Evolutionary conservation across 768 basidiomycete genomes (phyloP).

Genomic region (Suillus occidentalis): DNA sequence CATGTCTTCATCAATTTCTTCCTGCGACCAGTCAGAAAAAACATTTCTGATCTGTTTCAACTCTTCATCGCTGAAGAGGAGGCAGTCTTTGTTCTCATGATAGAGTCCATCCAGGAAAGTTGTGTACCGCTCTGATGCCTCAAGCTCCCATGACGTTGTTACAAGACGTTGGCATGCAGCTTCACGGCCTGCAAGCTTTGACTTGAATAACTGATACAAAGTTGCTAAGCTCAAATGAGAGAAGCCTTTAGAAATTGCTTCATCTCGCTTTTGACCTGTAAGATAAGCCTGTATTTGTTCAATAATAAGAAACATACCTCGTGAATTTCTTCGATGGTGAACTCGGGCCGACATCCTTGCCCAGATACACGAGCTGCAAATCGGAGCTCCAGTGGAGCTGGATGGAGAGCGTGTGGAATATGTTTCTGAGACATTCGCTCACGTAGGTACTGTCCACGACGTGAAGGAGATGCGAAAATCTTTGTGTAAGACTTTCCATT

Average conservation of each 20-base stretch:
- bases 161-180: neutral
- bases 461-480: neutral
- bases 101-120: no score
- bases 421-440: neutral
- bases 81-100: no score
- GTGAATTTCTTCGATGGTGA: neutral
- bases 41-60: no score
- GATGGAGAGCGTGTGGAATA: neutral
- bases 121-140: no score
- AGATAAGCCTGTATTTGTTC: neutral
- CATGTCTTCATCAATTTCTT: neutral
- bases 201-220: neutral
- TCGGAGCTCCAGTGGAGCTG: neutral
- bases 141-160: neutral
- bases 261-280: neutral
- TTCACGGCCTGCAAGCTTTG: neutral
- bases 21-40: no score
- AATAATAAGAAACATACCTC: neutral
- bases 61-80: no score
- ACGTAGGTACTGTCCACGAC: neutral
- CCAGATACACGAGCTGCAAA: neutral
- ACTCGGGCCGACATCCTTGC: neutral
- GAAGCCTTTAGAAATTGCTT: neutral
- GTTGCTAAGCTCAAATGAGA: neutral
- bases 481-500: neutral